phyloP scores from a whole-genome alignment of 768 basidiomycete genomes.

The Mycena filopes region DNA sequence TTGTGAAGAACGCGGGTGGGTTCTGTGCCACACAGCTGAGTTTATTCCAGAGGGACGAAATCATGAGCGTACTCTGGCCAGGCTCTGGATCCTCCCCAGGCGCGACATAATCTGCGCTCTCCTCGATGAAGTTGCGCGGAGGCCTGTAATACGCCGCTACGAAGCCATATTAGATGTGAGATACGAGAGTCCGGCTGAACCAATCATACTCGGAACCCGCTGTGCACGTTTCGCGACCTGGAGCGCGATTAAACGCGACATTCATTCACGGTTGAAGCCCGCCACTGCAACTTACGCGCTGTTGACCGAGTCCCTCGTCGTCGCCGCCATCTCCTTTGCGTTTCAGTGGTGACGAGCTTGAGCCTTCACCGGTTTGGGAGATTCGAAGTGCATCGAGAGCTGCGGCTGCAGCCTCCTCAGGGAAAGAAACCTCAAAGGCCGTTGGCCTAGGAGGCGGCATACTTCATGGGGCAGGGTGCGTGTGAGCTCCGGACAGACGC shows the following conservation, averaged over 20 bases:
- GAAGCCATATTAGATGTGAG: no score
- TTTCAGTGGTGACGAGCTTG: slow-evolving; percentile 26
- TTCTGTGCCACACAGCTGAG: neutral
- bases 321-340: slow-evolving; percentile 29
- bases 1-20: slow-evolving; percentile 67
- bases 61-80: neutral
- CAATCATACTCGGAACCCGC: slow-evolving; percentile 32
- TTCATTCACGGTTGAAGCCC: neutral
- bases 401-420: slow-evolving; percentile 45
- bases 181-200: no score
- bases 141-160: slow-evolving; percentile 56
- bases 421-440: slow-evolving; percentile 67
- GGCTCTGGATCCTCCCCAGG: slow-evolving; percentile 23
- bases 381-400: neutral
- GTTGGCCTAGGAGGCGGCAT: slow-evolving; percentile 56
- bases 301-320: neutral
- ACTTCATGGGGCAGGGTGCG: neutral
- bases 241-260: neutral
- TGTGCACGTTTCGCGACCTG: slow-evolving; percentile 43
- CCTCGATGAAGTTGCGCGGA: slow-evolving; percentile 44
- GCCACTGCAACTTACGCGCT: slow-evolving; percentile 21
- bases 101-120: slow-evolving; percentile 39
- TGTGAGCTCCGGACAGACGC: no score
- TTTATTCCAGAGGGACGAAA: neutral
- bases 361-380: slow-evolving; percentile 2